Conservation (phyloP, 1,139 yeast species). For the Candida mesenterica region DNA sequence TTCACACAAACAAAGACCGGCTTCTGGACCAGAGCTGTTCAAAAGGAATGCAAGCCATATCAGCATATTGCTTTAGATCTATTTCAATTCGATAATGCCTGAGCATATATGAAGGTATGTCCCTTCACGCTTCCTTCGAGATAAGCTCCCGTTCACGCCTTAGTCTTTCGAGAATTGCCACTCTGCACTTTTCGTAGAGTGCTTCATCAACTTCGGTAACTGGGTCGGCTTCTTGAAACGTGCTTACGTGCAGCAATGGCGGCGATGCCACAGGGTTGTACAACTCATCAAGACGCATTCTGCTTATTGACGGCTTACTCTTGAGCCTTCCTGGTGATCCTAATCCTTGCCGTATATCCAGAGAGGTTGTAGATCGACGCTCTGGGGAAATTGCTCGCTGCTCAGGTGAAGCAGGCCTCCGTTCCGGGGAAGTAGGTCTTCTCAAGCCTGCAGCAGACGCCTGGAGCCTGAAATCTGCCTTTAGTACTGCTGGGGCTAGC, state of each 20-base stretch:
- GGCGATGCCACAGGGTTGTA: constrained; percentile 27
- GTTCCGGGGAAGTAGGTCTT: background rate
- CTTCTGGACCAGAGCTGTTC: too few relatives aligned
- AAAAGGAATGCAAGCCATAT: too few relatives aligned
- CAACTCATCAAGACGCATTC: constrained; percentile 23
- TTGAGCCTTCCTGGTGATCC: constrained; percentile 9
- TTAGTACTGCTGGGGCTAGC: too few relatives aligned
- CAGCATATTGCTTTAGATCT: too few relatives aligned
- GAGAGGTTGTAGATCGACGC: too few relatives aligned
- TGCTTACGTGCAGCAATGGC: constrained; percentile 6
- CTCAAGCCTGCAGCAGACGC: background rate
- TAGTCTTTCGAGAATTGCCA: constrained; percentile 26
- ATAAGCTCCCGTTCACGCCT: background rate
- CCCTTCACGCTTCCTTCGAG: background rate
- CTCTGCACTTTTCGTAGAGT: constrained; percentile 28
- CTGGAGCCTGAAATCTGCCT: background rate
- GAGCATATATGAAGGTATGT: too few relatives aligned
- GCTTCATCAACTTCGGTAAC: constrained; percentile 4
- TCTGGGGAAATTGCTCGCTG: constrained; percentile 7
- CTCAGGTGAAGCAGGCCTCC: background rate
- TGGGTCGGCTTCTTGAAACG: background rate
- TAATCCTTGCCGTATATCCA: too few relatives aligned
- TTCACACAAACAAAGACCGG: too few relatives aligned
- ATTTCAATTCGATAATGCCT: too few relatives aligned
- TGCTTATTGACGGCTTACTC: constrained; percentile 25